These are phyloP conservation scores for Priceomyces fermenticarens DNA, from an alignment of 805 yeast genomes.

Conservation along the genomic window DNA sequence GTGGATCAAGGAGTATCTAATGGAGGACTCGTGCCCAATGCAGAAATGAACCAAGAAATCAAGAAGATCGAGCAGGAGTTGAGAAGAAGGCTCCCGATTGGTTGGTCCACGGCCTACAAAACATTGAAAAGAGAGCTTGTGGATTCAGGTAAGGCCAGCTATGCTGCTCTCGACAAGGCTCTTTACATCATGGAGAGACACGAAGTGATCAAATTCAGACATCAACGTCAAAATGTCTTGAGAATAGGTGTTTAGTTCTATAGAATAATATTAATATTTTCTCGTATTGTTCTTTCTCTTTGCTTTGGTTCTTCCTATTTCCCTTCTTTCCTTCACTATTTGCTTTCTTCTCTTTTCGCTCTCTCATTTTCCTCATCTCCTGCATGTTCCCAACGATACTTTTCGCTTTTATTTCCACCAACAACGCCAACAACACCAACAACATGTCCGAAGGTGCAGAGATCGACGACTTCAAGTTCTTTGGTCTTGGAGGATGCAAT, in stretches of 20 bases:
- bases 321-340: neutral
- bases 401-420: too few relatives aligned
- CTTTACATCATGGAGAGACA: conserved; percentile 77
- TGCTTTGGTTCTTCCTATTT: too few relatives aligned
- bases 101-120: conserved; percentile 89
- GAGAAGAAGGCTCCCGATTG: conserved; percentile 88
- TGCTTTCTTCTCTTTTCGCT: too few relatives aligned
- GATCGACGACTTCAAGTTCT: conserved; percentile 55
- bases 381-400: too few relatives aligned
- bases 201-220: conserved; percentile 83
- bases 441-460: conserved; percentile 17
- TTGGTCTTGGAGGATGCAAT: conserved; percentile 95
- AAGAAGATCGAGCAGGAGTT: conserved; percentile 78
- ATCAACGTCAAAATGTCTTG: conserved; percentile 78
- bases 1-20: conserved; percentile 61
- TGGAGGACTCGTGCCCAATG: conserved; percentile 44
- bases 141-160: conserved; percentile 57
- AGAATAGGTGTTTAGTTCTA: conserved; percentile 59
- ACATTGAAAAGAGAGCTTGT: conserved; percentile 83
- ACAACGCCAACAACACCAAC: too few relatives aligned
- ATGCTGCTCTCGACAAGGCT: conserved; percentile 79
- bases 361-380: too few relatives aligned
- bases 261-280: neutral
- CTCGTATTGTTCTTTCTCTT: too few relatives aligned
- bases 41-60: conserved; percentile 68